Conservation (phyloP, 345 rosid genomes). For the Euphorbia pulcherrima region DNA sequence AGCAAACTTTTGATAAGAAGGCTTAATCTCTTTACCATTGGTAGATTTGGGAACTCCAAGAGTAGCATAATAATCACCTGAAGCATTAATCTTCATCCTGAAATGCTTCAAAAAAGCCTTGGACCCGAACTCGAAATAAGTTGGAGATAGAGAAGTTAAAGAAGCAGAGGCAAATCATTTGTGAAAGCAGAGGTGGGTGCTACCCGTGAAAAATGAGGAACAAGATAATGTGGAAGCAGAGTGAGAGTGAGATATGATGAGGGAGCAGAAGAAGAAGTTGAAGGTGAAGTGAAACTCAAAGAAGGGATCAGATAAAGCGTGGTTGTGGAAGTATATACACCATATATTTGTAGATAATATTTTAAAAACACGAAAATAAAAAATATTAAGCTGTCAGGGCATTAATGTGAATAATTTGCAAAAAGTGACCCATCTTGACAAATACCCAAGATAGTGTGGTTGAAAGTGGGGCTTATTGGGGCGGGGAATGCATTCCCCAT, state of each 20-base stretch:
- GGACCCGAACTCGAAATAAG: constrained; percentile 25
- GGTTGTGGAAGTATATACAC: constrained; percentile 27
- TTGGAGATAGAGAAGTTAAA: constrained; percentile 7
- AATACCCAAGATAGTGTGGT: too few species aligned
- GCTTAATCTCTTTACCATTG: constrained; percentile 67
- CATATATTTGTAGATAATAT: too few species aligned
- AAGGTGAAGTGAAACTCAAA: constrained; percentile 27
- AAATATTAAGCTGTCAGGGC: too few species aligned
- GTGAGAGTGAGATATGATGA: too few species aligned
- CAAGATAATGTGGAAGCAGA: constrained; percentile 25
- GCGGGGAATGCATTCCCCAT: too few species aligned
- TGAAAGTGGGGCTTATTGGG: too few species aligned
- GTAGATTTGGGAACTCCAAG: constrained; percentile 89
- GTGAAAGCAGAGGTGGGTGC: constrained; percentile 42
- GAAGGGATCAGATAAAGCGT: constrained; percentile 46
- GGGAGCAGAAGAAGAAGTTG: constrained; percentile 11
- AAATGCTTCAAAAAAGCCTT: constrained; percentile 39
- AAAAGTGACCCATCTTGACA: too few species aligned
- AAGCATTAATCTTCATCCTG: constrained; percentile 42
- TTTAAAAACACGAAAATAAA: too few species aligned
- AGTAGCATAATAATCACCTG: constrained; percentile 81
- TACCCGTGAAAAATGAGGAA: constrained; percentile 41
- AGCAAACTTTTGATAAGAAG: constrained; percentile 82
- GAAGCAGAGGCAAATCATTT: constrained; percentile 36
- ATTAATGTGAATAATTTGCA: too few species aligned